phyloP scores from a whole-genome alignment of 192 early-diverging fungal genomes.

The Lobulomyces angularis region DNA sequence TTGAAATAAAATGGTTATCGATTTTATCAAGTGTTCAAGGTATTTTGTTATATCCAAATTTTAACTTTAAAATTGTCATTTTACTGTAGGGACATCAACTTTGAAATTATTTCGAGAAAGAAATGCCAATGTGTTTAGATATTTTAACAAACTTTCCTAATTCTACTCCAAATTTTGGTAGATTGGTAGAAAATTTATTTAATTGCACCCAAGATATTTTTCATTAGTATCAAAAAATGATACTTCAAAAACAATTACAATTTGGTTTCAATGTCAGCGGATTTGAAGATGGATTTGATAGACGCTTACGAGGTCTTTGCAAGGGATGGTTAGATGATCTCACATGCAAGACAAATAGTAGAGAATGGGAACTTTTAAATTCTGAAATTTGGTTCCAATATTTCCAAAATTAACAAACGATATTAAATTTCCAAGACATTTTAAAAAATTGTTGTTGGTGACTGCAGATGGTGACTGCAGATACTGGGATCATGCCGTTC shows the following conservation, averaged over 20 bases:
- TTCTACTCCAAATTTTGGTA: slow-evolving; percentile 49
- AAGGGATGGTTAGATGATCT: slow-evolving; percentile 71
- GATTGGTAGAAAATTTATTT: slow-evolving; percentile 63
- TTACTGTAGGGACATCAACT: slow-evolving; percentile 34
- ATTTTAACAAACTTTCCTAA: slow-evolving; percentile 69
- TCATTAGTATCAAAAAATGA: slow-evolving; percentile 1
- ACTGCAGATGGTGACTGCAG: slow-evolving; percentile 79
- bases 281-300: not conserved
- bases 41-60: not conserved
- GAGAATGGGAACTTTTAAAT: not conserved
- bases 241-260: not conserved
- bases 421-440: slow-evolving; percentile 55
- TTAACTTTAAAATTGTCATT: slow-evolving; percentile 2
- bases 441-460: slow-evolving; percentile 30
- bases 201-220: slow-evolving; percentile 2
- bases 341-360: slow-evolving; percentile 12
- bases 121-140: slow-evolving; percentile 66
- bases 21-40: slow-evolving; percentile 73
- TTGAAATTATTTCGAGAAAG: slow-evolving; percentile 58
- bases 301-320: slow-evolving; percentile 38
- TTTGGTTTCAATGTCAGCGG: slow-evolving; percentile 7
- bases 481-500: slow-evolving; percentile 93
- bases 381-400: slow-evolving; percentile 10
- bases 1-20: slow-evolving; percentile 64
- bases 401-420: slow-evolving; percentile 19